Evolutionary conservation across 2,329 filamentous ascomycete genomes (phyloP).

Genomic region (Fusarium sulawesiense): DNA sequence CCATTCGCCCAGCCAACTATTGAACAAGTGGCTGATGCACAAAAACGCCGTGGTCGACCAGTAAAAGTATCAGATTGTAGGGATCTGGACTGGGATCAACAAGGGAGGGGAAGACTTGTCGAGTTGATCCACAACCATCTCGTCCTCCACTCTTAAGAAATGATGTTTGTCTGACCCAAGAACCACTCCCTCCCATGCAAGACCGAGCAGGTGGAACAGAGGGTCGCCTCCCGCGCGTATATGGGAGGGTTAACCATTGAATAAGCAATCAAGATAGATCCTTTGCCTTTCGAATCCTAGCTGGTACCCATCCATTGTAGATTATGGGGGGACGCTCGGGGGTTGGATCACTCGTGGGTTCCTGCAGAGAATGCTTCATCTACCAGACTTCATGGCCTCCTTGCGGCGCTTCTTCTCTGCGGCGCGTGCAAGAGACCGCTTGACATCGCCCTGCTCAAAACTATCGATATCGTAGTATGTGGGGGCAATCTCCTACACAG

Average conservation of each 20-base stretch:
- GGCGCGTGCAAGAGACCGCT: constrained; percentile 70
- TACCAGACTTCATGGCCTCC: constrained; percentile 65
- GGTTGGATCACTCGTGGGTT: constrained; percentile 12
- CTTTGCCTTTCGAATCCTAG: constrained; percentile 16
- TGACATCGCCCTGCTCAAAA: constrained; percentile 89
- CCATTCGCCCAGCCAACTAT: constrained; percentile 20
- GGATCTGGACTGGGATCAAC: constrained; percentile 3
- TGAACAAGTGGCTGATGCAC: constrained; percentile 32
- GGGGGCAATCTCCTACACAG: constrained; percentile 84
- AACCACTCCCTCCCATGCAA: constrained; percentile 13
- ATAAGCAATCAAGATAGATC: constrained; percentile 31
- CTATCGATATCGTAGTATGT: constrained; percentile 87
- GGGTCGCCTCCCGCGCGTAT: constrained; percentile 23
- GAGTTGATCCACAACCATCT: constrained; percentile 18
- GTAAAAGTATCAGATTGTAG: constrained; percentile 16
- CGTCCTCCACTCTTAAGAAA: constrained; percentile 9
- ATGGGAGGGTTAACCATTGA: constrained; percentile 21
- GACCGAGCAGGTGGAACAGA: constrained; percentile 21
- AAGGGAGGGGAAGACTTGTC: constrained; percentile 10
- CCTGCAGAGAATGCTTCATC: constrained; percentile 47
- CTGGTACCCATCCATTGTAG: neutral
- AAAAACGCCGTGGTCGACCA: constrained; percentile 37
- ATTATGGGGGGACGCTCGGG: neutral
- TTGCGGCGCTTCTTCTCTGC: constrained; percentile 71
- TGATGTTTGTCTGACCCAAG: constrained; percentile 15